Percentiles rank a stretch among this genome's conserved stretches.
phyloP scores from a whole-genome alignment of 1,284 basidiomycete genomes.

The Ceratorhiza oryzae-sativae region DNA sequence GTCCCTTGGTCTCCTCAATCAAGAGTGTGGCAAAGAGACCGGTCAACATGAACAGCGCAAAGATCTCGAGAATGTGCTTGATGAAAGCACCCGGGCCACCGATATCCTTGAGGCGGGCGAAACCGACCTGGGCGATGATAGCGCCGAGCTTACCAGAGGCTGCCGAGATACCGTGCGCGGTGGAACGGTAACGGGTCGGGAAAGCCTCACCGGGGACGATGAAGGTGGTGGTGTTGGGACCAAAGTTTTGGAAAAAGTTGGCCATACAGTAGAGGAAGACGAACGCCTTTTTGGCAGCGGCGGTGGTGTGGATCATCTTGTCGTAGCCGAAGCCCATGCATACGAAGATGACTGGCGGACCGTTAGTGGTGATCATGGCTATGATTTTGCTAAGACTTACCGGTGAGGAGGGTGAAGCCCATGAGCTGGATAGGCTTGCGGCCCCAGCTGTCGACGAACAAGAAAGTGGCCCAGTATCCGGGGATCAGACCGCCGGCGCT shows the following conservation, averaged over 20 bases:
- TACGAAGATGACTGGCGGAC: slow-evolving; percentile 47
- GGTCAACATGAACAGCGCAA: slow-evolving; percentile 81
- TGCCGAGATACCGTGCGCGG: slow-evolving; percentile 85
- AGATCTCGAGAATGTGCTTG: slow-evolving; percentile 71
- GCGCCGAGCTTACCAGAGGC: slow-evolving; percentile 82
- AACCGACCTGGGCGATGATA: slow-evolving; percentile 82
- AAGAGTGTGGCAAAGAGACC: slow-evolving; percentile 79
- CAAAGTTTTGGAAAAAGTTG: slow-evolving; percentile 60
- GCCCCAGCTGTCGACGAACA: slow-evolving; percentile 74
- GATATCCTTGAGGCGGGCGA: slow-evolving; percentile 72
- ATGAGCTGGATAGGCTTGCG: slow-evolving; percentile 76
- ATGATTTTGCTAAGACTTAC: slow-evolving; percentile 49
- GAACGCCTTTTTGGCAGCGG: slow-evolving; percentile 66
- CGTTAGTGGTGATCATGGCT: background rate
- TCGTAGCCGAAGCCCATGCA: slow-evolving; percentile 73
- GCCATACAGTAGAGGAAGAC: slow-evolving; percentile 75
- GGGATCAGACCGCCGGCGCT: slow-evolving; percentile 66
- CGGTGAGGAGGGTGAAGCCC: slow-evolving; percentile 75
- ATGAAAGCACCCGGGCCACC: slow-evolving; percentile 59
- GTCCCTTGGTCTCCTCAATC: slow-evolving; percentile 76
- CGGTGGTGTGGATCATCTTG: slow-evolving; percentile 62
- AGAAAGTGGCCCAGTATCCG: slow-evolving; percentile 75
- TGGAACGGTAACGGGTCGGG: slow-evolving; percentile 86
- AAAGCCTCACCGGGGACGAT: slow-evolving; percentile 81
- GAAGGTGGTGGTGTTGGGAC: slow-evolving; percentile 84